phyloP scores from a whole-genome alignment of 352 stramenopile species.

The Pythium rishiriense region DNA sequence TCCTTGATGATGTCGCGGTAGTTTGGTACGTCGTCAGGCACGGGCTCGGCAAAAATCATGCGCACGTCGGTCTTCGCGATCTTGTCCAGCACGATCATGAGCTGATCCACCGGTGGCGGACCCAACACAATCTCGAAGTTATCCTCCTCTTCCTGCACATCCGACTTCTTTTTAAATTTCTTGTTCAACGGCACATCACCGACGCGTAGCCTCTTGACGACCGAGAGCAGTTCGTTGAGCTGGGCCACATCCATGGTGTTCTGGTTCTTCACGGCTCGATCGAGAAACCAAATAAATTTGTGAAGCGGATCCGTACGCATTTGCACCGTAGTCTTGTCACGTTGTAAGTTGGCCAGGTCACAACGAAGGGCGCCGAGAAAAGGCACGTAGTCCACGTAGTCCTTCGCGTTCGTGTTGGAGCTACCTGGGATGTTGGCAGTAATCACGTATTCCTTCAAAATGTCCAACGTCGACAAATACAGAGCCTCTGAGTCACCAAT shows the following conservation, averaged over 20 bases:
- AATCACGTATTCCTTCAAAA: slow-evolving; percentile 75
- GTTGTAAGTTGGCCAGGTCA: slow-evolving; percentile 80
- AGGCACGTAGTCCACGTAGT: slow-evolving; percentile 85
- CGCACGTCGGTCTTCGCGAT: slow-evolving; percentile 74
- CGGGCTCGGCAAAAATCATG: slow-evolving; percentile 83
- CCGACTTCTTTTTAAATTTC: slow-evolving; percentile 72
- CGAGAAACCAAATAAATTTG: slow-evolving; percentile 90
- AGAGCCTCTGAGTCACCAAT: slow-evolving; percentile 81
- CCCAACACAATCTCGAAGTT: slow-evolving; percentile 80
- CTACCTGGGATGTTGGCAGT: slow-evolving; percentile 68
- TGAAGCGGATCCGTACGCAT: slow-evolving; percentile 77
- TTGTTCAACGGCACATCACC: slow-evolving; percentile 75
- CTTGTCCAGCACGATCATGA: slow-evolving; percentile 77
- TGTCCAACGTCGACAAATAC: slow-evolving; percentile 78
- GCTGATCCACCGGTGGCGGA: slow-evolving; percentile 65
- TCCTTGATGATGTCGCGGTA: slow-evolving; percentile 85
- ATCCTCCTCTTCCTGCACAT: slow-evolving; percentile 76
- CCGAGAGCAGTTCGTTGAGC: slow-evolving; percentile 67
- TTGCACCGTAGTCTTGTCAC: slow-evolving; percentile 71
- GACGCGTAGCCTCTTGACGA: slow-evolving; percentile 68
- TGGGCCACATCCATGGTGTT: slow-evolving; percentile 59
- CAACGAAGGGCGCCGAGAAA: slow-evolving; percentile 77
- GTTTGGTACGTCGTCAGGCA: slow-evolving; percentile 81
- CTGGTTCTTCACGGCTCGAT: slow-evolving; percentile 77
- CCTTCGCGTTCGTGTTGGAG: slow-evolving; percentile 60